Evolutionary conservation across 2,329 filamentous ascomycete genomes (phyloP).

Genomic region (Venturia asperata): DNA sequence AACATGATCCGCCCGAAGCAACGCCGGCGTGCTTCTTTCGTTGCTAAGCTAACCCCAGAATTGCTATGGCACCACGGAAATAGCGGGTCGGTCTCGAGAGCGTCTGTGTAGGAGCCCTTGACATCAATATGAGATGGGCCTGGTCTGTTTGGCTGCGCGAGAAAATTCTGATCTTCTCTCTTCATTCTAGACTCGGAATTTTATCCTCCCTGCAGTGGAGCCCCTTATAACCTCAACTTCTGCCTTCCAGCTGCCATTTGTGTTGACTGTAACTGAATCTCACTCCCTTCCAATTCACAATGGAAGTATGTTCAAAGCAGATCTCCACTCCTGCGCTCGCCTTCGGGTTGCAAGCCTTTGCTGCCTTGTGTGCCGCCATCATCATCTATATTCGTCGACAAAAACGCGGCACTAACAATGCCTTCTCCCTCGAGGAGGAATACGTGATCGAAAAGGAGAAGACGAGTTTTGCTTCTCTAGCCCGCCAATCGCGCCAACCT

Average conservation of each 20-base stretch:
- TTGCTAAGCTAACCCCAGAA: too few species aligned
- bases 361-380: not conserved
- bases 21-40: too few species aligned
- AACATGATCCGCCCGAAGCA: too few species aligned
- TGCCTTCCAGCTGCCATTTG: not conserved
- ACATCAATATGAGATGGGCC: not conserved
- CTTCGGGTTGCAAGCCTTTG: not conserved
- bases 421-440: not conserved
- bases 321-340: not conserved
- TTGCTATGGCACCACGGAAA: not conserved
- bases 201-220: not conserved
- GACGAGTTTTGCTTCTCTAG: not conserved
- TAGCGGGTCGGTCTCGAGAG: not conserved
- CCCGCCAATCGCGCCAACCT: not conserved
- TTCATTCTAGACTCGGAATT: not conserved
- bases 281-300: not conserved
- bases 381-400: not conserved
- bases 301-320: not conserved
- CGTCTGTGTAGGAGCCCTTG: not conserved
- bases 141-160: not conserved
- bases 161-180: slow-evolving; percentile 1
- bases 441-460: not conserved
- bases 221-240: not conserved
- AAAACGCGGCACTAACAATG: not conserved
- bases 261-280: not conserved